Conservation (phyloP, 352 stramenopile species). For the Thalassiosira livingstoniorum region DNA sequence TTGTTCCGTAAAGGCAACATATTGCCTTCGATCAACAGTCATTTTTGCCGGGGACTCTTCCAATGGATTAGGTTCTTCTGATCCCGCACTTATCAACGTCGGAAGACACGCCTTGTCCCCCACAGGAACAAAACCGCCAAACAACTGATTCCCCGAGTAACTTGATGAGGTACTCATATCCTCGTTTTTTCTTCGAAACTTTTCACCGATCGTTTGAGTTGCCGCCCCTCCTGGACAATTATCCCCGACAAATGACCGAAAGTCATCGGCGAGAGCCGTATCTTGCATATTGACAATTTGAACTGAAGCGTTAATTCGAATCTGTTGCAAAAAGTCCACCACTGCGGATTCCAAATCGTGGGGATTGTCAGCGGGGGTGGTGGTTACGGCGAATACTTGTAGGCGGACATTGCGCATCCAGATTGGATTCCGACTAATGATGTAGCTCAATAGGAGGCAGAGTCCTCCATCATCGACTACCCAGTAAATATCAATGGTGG, state of each 20-base stretch:
- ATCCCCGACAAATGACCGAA: constrained; percentile 29
- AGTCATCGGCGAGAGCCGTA: constrained; percentile 47
- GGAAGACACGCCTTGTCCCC: constrained; percentile 26
- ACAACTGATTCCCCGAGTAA: constrained; percentile 16
- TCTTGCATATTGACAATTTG: constrained; percentile 55
- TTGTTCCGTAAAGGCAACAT: constrained; percentile 21
- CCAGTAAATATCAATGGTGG: constrained; percentile 86
- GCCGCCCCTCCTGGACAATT: constrained; percentile 17
- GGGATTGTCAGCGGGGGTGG: constrained; percentile 42
- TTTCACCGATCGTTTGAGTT: constrained; percentile 43
- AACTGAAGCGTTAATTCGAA: constrained; percentile 59
- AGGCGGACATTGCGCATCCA: constrained; percentile 47
- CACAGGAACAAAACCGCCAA: constrained; percentile 6
- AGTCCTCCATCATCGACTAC: constrained; percentile 81
- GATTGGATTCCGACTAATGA: constrained; percentile 48
- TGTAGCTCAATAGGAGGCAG: constrained; percentile 63
- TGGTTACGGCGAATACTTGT: constrained; percentile 66
- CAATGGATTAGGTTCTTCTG: too few species aligned
- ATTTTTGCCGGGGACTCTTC: background rate
- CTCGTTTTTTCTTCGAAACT: constrained; percentile 26
- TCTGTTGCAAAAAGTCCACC: constrained; percentile 49
- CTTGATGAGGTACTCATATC: constrained; percentile 20
- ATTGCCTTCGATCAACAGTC: background rate
- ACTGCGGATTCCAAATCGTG: constrained; percentile 43
- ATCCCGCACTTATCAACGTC: background rate